Conservation (phyloP, 2,329 filamentous ascomycete species). For the Bretziella fagacearum region DNA sequence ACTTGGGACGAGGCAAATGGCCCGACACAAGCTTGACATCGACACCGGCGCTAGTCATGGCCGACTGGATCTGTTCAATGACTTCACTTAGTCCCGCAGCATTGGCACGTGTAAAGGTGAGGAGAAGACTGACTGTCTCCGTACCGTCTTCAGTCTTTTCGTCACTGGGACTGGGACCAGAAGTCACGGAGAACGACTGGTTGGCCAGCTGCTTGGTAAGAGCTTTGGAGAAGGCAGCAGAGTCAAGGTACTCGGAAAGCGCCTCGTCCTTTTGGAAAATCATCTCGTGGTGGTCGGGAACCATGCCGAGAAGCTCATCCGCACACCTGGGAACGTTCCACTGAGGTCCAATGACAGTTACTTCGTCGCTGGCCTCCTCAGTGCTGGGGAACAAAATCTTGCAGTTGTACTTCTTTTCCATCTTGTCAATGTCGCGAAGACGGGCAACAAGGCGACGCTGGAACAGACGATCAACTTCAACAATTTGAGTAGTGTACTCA, state of each 20-base stretch:
- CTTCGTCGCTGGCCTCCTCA: slow-evolving; percentile 89
- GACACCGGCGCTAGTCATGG: slow-evolving; percentile 76
- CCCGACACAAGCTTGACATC: slow-evolving; percentile 78
- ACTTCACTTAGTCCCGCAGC: slow-evolving; percentile 89
- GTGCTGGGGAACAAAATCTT: slow-evolving; percentile 98
- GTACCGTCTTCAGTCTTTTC: slow-evolving; percentile 40
- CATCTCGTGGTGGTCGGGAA: slow-evolving; percentile 88
- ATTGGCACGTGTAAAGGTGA: slow-evolving; percentile 90
- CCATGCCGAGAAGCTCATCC: slow-evolving; percentile 93
- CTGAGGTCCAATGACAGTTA: slow-evolving; percentile 88
- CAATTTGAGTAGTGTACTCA: slow-evolving; percentile 87
- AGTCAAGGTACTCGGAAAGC: slow-evolving; percentile 66
- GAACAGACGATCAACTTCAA: slow-evolving; percentile 85
- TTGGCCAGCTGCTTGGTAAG: slow-evolving; percentile 69
- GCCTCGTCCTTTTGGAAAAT: slow-evolving; percentile 61
- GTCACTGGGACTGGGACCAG: slow-evolving; percentile 36
- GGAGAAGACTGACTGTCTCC: slow-evolving; percentile 46
- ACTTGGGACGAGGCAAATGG: slow-evolving; percentile 93
- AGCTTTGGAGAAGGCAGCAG: slow-evolving; percentile 62
- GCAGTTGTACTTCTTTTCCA: slow-evolving; percentile 99
- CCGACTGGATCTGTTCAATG: slow-evolving; percentile 79
- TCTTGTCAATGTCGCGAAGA: slow-evolving; percentile 73
- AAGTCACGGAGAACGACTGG: slow-evolving; percentile 74
- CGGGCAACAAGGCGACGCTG: slow-evolving; percentile 85
- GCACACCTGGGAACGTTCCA: slow-evolving; percentile 97